phyloP scores from a whole-genome alignment of 257 asterid species.

The Ophiorrhiza pumila region DNA sequence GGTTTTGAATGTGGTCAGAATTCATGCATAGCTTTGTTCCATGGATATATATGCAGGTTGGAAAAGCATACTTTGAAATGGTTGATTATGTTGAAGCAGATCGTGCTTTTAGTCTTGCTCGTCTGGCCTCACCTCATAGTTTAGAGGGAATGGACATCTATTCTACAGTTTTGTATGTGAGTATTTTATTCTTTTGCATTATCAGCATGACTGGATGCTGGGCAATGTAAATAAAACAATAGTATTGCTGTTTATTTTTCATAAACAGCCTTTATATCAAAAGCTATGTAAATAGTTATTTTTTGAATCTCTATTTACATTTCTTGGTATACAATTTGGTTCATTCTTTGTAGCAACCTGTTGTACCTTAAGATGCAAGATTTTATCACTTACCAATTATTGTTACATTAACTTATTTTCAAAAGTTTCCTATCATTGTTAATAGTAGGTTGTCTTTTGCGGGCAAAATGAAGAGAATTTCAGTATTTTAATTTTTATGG shows the following conservation, averaged over 20 bases:
- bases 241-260: neutral
- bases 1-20: neutral
- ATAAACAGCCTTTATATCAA: neutral
- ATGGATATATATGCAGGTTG: conserved; percentile 52
- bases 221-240: conserved; percentile 7
- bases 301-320: neutral
- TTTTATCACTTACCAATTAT: neutral
- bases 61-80: conserved; percentile 83
- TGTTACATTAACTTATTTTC: neutral
- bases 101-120: conserved; percentile 84
- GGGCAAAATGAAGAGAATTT: neutral
- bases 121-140: conserved; percentile 73
- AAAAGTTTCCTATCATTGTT: neutral
- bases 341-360: neutral
- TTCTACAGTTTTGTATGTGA: conserved; percentile 90
- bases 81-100: conserved; percentile 96
- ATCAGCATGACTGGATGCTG: conserved; percentile 6
- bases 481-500: neutral
- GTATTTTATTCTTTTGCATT: conserved; percentile 31
- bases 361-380: conserved; percentile 3
- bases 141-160: conserved; percentile 94
- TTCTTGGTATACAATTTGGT: neutral
- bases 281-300: neutral
- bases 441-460: neutral
- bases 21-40: neutral